A percentile compares a stretch with the other conserved stretches of the same genome.
Conservation (phyloP, 129 eudicot species). For the Deinandra increscens region DNA sequence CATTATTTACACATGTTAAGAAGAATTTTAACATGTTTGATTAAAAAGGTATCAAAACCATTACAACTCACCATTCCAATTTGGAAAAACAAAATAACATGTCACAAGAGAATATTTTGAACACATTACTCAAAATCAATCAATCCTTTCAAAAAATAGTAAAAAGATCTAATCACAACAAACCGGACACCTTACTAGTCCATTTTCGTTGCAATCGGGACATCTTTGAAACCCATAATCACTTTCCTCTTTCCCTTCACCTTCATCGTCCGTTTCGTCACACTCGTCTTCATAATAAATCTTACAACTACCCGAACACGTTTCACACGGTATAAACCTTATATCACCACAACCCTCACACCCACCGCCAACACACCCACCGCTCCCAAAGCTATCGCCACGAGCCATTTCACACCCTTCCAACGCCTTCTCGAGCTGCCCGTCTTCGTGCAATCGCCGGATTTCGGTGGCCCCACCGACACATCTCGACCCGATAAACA, state of each 20-base stretch:
- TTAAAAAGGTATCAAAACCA: constrained; percentile 5
- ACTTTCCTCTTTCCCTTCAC: constrained; percentile 49
- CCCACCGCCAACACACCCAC: constrained; percentile 27
- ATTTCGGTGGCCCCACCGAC: constrained; percentile 83
- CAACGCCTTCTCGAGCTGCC: constrained; percentile 66
- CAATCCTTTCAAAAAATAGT: constrained; percentile 7
- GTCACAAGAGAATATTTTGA: constrained; percentile 1
- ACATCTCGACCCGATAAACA: constrained; percentile 56
- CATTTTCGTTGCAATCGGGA: constrained; percentile 94
- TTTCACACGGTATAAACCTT: constrained; percentile 86
- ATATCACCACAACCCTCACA: constrained; percentile 93
- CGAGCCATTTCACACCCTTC: constrained; percentile 57
- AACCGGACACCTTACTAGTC: constrained; percentile 79
- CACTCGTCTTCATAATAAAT: constrained; percentile 66
- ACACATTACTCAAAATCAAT: constrained; percentile 12
- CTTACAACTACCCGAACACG: constrained; percentile 95
- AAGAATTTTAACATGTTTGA: not conserved
- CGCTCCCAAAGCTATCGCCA: constrained; percentile 34
- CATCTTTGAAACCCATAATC: constrained; percentile 87
- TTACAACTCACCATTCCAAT: not conserved
- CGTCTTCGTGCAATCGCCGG: constrained; percentile 66
- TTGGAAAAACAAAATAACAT: not conserved
- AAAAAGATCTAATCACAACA: constrained; percentile 62
- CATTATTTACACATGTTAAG: not conserved
- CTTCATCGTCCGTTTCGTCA: constrained; percentile 38